Conservation (phyloP, 371 early-diverging fungal genomes). For the Mucor velutinosus region DNA sequence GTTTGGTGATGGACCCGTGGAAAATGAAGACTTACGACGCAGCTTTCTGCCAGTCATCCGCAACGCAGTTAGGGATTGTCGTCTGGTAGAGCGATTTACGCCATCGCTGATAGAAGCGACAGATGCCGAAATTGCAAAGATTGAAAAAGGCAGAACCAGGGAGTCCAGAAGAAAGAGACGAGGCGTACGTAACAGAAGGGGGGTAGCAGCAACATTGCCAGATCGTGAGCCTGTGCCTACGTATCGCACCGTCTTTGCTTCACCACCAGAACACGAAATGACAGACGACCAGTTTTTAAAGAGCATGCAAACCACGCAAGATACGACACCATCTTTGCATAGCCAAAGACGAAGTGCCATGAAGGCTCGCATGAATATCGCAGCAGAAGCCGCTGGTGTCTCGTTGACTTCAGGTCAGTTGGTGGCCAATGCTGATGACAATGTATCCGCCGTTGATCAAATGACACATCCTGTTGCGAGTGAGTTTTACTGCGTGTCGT, state of each 20-base stretch:
- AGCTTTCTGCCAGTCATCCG: constrained; percentile 71
- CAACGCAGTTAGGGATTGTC: constrained; percentile 51
- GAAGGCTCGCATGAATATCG: constrained; percentile 50
- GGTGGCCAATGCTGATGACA: background rate
- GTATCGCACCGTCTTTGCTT: constrained; percentile 41
- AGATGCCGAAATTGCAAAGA: constrained; percentile 74
- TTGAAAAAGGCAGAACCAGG: constrained; percentile 80
- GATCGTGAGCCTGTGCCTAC: constrained; percentile 68
- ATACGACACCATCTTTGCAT: constrained; percentile 10
- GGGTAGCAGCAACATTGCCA: constrained; percentile 46
- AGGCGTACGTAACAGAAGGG: constrained; percentile 60
- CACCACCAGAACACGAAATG: constrained; percentile 44
- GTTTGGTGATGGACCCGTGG: constrained; percentile 63
- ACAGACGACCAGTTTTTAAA: constrained; percentile 43
- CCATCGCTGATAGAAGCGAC: constrained; percentile 71
- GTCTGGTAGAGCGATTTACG: constrained; percentile 57
- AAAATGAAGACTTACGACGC: constrained; percentile 75
- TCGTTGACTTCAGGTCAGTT: constrained; percentile 17
- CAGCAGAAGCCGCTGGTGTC: constrained; percentile 51
- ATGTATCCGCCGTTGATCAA: background rate
- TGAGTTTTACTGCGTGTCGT: background rate
- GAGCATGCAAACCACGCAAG: constrained; percentile 18
- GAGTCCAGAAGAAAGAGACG: constrained; percentile 76
- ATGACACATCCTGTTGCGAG: constrained; percentile 15
- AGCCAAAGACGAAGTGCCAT: constrained; percentile 45